Evolutionary conservation across 306 rosid species (phyloP).

Genomic region (Lagenaria siceraria): DNA sequence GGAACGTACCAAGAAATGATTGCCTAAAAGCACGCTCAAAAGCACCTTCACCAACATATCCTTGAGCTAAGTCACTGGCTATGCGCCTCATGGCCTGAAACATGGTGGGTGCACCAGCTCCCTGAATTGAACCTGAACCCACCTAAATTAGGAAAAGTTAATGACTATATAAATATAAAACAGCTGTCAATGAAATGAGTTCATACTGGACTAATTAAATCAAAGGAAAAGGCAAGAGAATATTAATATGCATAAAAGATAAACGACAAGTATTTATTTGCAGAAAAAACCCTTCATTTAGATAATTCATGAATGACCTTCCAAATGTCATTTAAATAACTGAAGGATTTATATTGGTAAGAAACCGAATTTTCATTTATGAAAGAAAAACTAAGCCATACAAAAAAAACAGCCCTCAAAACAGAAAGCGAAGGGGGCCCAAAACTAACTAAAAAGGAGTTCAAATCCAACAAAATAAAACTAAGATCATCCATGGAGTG

Average conservation of each 20-base stretch:
- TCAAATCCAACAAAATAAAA: neutral
- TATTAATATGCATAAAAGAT: neutral
- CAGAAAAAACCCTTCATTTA: neutral
- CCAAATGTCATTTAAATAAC: neutral
- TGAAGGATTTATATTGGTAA: neutral
- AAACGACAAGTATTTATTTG: neutral
- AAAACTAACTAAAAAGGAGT: neutral
- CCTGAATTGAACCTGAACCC: constrained; percentile 93
- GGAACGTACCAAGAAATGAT: constrained; percentile 71
- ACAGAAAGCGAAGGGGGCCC: neutral
- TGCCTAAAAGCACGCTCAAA: constrained; percentile 79
- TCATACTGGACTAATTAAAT: neutral
- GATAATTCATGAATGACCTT: neutral
- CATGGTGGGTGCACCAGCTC: constrained; percentile 99
- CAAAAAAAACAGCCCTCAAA: neutral
- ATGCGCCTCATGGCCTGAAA: constrained; percentile 96
- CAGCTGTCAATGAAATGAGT: neutral
- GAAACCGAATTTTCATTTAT: neutral
- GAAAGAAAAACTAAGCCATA: neutral
- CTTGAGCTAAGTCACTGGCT: constrained; percentile 39
- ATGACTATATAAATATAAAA: neutral
- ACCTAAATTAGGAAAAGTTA: constrained; percentile 40
- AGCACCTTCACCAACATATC: constrained; percentile 56
- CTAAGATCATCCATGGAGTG: neutral
- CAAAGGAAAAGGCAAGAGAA: neutral